Percentiles rank a stretch among this genome's conserved stretches.
Conservation (phyloP, 192 early-diverging fungal species). For the Coemansia sp. region DNA sequence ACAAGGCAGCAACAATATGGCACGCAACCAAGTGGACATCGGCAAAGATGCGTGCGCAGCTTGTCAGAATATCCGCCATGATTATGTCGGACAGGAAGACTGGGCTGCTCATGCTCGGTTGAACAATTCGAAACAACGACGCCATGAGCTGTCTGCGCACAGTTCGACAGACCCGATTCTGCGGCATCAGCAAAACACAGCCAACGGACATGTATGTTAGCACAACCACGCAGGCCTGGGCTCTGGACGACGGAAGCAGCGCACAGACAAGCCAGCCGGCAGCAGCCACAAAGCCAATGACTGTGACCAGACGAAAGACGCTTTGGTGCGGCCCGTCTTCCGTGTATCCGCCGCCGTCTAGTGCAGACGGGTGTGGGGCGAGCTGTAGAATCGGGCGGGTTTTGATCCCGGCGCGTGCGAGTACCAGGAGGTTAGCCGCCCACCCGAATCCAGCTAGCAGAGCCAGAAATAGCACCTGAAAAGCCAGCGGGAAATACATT, state of each 20-base stretch:
- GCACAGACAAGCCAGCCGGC: constrained; percentile 33
- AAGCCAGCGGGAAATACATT: constrained; percentile 48
- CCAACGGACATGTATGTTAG: constrained; percentile 31
- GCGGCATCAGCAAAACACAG: constrained; percentile 29
- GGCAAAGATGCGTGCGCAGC: constrained; percentile 85
- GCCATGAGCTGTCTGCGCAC: constrained; percentile 41
- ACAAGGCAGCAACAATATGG: constrained; percentile 58
- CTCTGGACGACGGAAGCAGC: constrained; percentile 3
- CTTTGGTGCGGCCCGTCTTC: constrained; percentile 18
- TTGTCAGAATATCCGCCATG: constrained; percentile 93
- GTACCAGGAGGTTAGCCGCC: constrained; percentile 40
- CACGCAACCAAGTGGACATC: constrained; percentile 67
- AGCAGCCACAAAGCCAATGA: constrained; percentile 16
- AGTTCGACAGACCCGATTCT: constrained; percentile 29
- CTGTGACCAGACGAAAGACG: constrained; percentile 26
- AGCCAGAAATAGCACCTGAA: constrained; percentile 43
- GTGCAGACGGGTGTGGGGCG: constrained; percentile 11
- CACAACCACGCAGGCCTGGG: constrained; percentile 29
- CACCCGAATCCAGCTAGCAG: constrained; percentile 47
- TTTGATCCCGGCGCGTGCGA: constrained; percentile 33
- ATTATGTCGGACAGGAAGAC: constrained; percentile 80
- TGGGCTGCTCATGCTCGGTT: constrained; percentile 38
- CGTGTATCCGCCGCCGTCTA: background rate
- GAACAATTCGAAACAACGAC: constrained; percentile 38
- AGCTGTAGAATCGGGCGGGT: constrained; percentile 41